These are phyloP conservation scores for Asclepias syriaca DNA, from an alignment of 257 asterid species.

Conservation along the genomic window DNA sequence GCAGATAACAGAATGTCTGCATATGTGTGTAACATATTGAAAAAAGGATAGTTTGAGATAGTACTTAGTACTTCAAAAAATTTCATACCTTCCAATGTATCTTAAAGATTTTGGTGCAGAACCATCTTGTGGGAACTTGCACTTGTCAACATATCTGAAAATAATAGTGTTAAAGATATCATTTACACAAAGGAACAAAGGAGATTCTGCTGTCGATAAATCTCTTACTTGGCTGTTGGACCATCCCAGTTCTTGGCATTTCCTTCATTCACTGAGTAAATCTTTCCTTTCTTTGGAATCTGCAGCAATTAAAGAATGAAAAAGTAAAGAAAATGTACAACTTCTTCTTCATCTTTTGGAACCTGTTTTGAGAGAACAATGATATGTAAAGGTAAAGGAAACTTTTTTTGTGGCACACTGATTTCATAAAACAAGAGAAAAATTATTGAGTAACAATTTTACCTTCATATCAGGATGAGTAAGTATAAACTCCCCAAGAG, in stretches of 20 bases:
- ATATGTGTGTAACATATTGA: neutral
- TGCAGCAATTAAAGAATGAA: conserved; percentile 20
- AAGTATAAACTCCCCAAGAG: conserved; percentile 92
- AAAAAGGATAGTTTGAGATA: neutral
- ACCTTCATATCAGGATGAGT: conserved; percentile 98
- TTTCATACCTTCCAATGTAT: conserved; percentile 87
- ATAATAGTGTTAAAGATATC: conserved; percentile 12
- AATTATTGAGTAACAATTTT: conserved; percentile 5
- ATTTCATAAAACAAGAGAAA: neutral
- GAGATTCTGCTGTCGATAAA: neutral
- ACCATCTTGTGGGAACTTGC: conserved; percentile 89
- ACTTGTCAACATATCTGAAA: conserved; percentile 71
- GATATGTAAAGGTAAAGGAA: neutral
- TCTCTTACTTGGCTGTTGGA: conserved; percentile 75
- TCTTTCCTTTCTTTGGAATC: conserved; percentile 85
- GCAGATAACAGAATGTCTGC: neutral
- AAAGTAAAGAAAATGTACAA: neutral
- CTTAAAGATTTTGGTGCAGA: conserved; percentile 87
- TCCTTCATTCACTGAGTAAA: conserved; percentile 93
- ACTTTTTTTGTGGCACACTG: neutral
- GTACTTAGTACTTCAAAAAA: neutral
- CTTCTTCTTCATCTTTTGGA: neutral
- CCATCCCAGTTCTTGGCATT: conserved; percentile 92
- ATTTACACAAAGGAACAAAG: neutral
- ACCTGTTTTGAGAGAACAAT: neutral